Conservation (phyloP, 345 rosid genomes). For the Murraya koenigii region DNA sequence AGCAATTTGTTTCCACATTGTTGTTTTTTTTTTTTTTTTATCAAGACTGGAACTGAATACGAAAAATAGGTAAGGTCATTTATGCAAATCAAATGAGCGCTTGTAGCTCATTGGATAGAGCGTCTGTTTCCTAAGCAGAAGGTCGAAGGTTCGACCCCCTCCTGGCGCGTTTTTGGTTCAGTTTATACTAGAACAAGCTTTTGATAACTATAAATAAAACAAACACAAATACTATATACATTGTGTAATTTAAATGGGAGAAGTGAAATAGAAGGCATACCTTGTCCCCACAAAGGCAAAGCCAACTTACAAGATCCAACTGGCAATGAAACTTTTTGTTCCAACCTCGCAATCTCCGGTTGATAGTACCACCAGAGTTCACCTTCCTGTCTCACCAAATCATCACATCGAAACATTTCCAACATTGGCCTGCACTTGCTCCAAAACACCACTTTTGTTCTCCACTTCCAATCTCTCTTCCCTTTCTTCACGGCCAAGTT, state of each 20-base stretch:
- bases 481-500: constrained; percentile 59
- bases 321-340: constrained; percentile 72
- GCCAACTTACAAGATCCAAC: constrained; percentile 80
- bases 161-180: constrained; percentile 54
- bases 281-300: constrained; percentile 86
- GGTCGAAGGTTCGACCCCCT: constrained; percentile 95
- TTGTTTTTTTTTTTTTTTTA: too few species aligned
- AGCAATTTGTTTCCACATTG: neutral
- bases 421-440: constrained; percentile 90
- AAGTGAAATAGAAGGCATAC: constrained; percentile 28
- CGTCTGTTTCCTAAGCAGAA: constrained; percentile 99
- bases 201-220: too few species aligned
- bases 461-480: constrained; percentile 54
- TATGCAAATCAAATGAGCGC: constrained; percentile 23
- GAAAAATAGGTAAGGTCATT: too few species aligned
- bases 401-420: constrained; percentile 82
- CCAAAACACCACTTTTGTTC: constrained; percentile 67
- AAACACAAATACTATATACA: too few species aligned
- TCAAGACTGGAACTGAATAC: too few species aligned
- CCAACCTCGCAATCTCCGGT: constrained; percentile 55
- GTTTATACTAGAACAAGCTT: too few species aligned
- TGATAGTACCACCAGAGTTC: constrained; percentile 78
- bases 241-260: neutral
- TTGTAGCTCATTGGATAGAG: constrained; percentile 99
- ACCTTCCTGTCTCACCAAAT: constrained; percentile 63